Base-by-base conservation (phyloP, 371 early-diverging fungal species). In the Mortierella sp. region DNA sequence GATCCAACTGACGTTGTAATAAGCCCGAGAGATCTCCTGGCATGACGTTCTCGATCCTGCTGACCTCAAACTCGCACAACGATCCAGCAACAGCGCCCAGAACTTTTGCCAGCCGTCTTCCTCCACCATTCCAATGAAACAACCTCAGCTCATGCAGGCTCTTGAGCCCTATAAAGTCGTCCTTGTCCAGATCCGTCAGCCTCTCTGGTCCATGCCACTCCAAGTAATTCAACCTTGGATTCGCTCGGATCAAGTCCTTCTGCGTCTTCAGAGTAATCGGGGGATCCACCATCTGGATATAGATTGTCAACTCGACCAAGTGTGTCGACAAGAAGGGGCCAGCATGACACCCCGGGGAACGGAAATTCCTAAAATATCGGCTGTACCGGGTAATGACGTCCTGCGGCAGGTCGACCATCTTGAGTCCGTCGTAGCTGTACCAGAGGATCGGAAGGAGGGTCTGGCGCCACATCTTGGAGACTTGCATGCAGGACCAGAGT, bases 361-460 rank as follows among this genome's bases (percentile, higher is more conserved):
- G 42, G 9, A 68, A 68, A 21, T 24, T 38, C 42, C 44, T 68
- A 10, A 68, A 68, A 24, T 68, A 42, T 4, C 24, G 68, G 11
- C 68, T 68, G 44, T 68, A 68, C 21, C 68, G 68, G 24, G 24
- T 68, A 24, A 68, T 38, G 68, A 68, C 68, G 10, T 68, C 42
- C 38, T 68, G 68, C 34, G 68, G 68, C 24, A 68, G 2, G 9
- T 9, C 38, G 24, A 9, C 7, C 68, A 68, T 68, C 68, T 42
- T 68, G 68, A 68, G 24, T 6, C 68, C 68, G 24, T 68, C 68
- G 68, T 68, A 68, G 42, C 68, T 68, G 42, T 42, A 42, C 68
- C 68, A 68, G 2, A 68, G 68, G 44, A 68, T 68, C 8, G 68
- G 68, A 3, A 68, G 44, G 21, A 68, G 21, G 44, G 68, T 68